Base-by-base conservation (phyloP, 2,329 filamentous ascomycete species). In the Fusarium odoratissimum region DNA sequence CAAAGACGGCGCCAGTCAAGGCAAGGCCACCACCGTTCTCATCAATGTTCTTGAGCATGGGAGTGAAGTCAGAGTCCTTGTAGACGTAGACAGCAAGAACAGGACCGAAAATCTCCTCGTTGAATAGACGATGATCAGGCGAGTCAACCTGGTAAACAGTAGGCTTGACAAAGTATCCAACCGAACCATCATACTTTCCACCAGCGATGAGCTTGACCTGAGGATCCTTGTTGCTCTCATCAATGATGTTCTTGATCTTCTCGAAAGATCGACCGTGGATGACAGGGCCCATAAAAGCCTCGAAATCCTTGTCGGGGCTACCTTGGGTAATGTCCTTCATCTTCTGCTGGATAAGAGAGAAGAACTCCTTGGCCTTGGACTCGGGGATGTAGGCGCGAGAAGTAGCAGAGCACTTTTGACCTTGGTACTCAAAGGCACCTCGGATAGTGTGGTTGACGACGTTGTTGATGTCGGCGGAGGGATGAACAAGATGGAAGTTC, bases 351-450 rank as follows among this genome's bases (percentile, higher is more conserved):
- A 97, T 84, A 33, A 87, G 85, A 66, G 89, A 83, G 78, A 90
- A 88, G 83, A 95, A 94, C 69, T 91, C 84, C 9, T 91, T 87
- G 87, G 92, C 94, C 23, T 92, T 81, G 1, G 93, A 95, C 76
- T 89, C 87, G n/a, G 94, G 90, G 4, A 96, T 88, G 81, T 97
- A 97, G 41, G 90, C 86, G 16, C 94, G 90, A 21, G 93, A 95
- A 16, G 92, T 94, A 60, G 94, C 94, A 73, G 91, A 94, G 86
- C 94, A 97, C 84, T 97, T 97, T 82, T 97, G 94, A 38, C 94
- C 94, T 80, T 96, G 93, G 84, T 91, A 97, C 82, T 97, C 94
- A 78, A 97, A 97, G 2, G 94, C 93, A 38, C 93, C 94, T 49
- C 94, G 93, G 33, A 97, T 89, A 5, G 93, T 96, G 81, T 97